phyloP scores from a whole-genome alignment of 306 rosid species.

The Chamaecrista fasciculata region DNA sequence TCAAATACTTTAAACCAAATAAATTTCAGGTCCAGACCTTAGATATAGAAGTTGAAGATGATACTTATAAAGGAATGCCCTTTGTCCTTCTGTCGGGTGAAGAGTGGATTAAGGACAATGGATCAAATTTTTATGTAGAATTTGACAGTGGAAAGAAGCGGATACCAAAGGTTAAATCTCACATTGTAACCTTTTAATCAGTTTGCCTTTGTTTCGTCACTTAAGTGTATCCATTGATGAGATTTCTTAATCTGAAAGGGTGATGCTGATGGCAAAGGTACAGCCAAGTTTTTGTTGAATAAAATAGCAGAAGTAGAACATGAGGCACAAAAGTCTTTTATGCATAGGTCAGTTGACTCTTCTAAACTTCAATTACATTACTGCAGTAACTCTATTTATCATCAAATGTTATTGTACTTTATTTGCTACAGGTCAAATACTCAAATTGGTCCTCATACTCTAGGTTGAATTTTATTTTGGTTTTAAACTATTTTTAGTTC shows the following conservation, averaged over 20 bases:
- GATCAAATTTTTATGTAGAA: conserved; percentile 72
- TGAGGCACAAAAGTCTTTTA: conserved; percentile 95
- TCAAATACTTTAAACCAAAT: conserved; percentile 24
- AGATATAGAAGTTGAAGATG: conserved; percentile 67
- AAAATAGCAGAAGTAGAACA: conserved; percentile 72
- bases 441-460: too few species aligned
- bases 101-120: conserved; percentile 84
- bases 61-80: conserved; percentile 68
- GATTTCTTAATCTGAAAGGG: conserved; percentile 48
- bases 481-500: too few species aligned
- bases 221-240: conserved; percentile 32
- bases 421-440: too few species aligned
- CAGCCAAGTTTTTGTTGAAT: conserved; percentile 76
- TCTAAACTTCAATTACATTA: conserved; percentile 10
- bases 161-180: conserved; percentile 61
- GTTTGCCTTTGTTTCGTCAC: conserved; percentile 14
- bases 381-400: conserved; percentile 8
- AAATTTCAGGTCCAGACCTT: conserved; percentile 66
- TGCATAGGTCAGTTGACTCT: conserved; percentile 79
- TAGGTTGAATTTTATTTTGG: too few species aligned
- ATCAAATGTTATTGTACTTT: conserved; percentile 5
- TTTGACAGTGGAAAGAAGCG: conserved; percentile 50
- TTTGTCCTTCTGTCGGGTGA: conserved; percentile 70
- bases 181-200: conserved; percentile 26
- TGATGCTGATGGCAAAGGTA: conserved; percentile 70